These are phyloP conservation scores for Penicillium sp. DNA, from an alignment of 2,329 filamentous ascomycete species.

Conservation along the genomic window DNA sequence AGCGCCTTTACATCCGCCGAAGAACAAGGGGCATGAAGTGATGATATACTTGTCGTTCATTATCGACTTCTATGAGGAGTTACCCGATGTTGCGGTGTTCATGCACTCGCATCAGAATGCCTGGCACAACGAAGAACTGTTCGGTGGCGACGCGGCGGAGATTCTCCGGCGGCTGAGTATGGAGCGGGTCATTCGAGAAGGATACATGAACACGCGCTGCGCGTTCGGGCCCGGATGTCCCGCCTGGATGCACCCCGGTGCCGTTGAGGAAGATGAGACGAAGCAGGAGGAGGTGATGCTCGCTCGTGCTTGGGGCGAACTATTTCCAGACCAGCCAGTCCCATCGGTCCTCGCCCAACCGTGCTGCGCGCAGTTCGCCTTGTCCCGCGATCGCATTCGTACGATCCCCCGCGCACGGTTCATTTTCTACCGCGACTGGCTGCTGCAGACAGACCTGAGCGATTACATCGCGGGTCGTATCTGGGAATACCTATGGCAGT, in stretches of 20 bases:
- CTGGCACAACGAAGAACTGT: conserved; percentile 63
- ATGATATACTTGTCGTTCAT: conserved; percentile 66
- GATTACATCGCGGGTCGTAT: conserved; percentile 61
- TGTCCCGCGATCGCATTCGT: conserved; percentile 60
- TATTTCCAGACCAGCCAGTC: conserved; percentile 49
- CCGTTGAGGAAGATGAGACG: conserved; percentile 40
- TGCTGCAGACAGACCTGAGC: conserved; percentile 57
- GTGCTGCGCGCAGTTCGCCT: conserved; percentile 66
- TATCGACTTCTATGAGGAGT: conserved; percentile 62
- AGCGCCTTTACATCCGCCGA: conserved; percentile 54
- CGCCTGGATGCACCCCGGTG: conserved; percentile 57
- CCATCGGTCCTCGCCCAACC: conserved; percentile 59
- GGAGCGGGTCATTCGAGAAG: conserved; percentile 54
- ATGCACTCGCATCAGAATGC: conserved; percentile 59
- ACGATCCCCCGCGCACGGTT: conserved; percentile 57
- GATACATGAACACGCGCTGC: conserved; percentile 64
- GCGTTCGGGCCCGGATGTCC: conserved; percentile 61
- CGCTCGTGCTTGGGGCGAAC: conserved; percentile 50
- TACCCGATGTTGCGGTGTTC: conserved; percentile 62
- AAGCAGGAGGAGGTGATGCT: conserved; percentile 53
- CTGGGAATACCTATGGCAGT: conserved; percentile 68
- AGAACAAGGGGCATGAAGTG: conserved; percentile 64
- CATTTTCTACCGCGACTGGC: conserved; percentile 62
- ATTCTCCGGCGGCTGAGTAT: conserved; percentile 56
- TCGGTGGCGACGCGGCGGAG: conserved; percentile 53